Conservation (phyloP, 2,329 filamentous ascomycete species). For the Dactylella cylindrospora region DNA sequence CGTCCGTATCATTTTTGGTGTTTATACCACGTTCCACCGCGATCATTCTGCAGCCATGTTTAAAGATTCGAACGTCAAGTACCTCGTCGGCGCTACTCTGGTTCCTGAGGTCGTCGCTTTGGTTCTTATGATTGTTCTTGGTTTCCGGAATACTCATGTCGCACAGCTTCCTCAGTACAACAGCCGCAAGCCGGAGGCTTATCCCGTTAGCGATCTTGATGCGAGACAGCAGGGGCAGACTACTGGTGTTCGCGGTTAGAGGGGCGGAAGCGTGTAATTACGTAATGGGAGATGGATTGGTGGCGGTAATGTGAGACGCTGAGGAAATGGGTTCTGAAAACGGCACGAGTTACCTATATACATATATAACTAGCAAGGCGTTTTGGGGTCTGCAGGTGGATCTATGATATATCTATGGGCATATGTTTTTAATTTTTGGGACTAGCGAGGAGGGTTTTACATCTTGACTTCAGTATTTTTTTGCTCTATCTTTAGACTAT, state of each 20-base stretch:
- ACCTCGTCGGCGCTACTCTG: constrained; percentile 33
- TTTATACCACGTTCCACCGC: constrained; percentile 39
- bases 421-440: too few species aligned
- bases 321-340: too few species aligned
- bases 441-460: too few species aligned
- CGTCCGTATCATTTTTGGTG: constrained; percentile 40
- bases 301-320: too few species aligned
- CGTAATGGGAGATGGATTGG: too few species aligned
- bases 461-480: too few species aligned
- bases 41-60: constrained; percentile 15
- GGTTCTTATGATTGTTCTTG: constrained; percentile 13
- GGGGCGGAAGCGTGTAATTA: too few species aligned
- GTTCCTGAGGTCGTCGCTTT: constrained; percentile 30
- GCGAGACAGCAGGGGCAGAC: constrained; percentile 4
- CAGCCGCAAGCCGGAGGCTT: constrained; percentile 2
- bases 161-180: not conserved
- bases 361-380: too few species aligned
- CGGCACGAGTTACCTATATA: too few species aligned
- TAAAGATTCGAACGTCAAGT: constrained; percentile 6
- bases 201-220: not conserved
- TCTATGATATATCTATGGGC: too few species aligned
- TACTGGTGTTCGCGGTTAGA: constrained; percentile 6
- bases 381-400: too few species aligned
- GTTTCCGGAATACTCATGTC: constrained; percentile 11
- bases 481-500: too few species aligned